Evolutionary conservation across 108 stramenopile genomes (phyloP).

Genomic region (Cafeteria roenbergensis): DNA sequence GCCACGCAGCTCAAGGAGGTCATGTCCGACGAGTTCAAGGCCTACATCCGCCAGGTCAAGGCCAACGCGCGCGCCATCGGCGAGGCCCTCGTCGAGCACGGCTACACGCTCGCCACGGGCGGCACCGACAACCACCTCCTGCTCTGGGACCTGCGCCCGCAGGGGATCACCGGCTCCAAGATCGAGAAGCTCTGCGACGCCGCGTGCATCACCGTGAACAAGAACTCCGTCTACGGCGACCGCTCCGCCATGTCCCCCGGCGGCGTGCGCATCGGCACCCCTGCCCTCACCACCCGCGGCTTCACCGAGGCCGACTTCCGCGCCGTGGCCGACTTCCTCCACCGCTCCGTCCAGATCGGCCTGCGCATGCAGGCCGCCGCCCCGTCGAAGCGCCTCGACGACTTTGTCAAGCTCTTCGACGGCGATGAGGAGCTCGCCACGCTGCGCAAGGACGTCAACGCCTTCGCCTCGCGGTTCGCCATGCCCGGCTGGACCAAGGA

Average conservation of each 20-base stretch:
- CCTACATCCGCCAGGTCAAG: constrained; percentile 76
- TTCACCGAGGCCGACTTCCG: constrained; percentile 88
- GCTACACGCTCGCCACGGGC: constrained; percentile 85
- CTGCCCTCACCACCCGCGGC: constrained; percentile 40
- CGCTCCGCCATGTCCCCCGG: constrained; percentile 93
- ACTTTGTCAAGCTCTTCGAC: constrained; percentile 66
- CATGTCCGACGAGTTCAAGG: constrained; percentile 82
- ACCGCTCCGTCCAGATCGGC: constrained; percentile 67
- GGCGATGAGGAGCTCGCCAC: constrained; percentile 48
- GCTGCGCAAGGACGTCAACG: constrained; percentile 62
- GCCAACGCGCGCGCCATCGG: constrained; percentile 81
- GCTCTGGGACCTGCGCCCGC: constrained; percentile 91
- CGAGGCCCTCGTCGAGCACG: constrained; percentile 60
- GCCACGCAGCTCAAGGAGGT: constrained; percentile 96
- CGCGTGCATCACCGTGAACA: constrained; percentile 94
- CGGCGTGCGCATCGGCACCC: constrained; percentile 86
- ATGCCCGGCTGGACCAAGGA: constrained; percentile 64
- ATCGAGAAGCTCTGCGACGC: constrained; percentile 95
- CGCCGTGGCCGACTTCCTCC: constrained; percentile 78
- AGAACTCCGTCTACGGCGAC: constrained; percentile 97
- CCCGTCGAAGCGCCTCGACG: constrained; percentile 78
- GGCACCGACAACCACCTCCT: constrained; percentile 99
- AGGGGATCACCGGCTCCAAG: constrained; percentile 85
- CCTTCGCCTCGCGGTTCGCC: constrained; percentile 78
- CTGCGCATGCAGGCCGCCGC: constrained; percentile 65